Evolutionary conservation across 495 filamentous ascomycete genomes (phyloP), one percentile per base, ranked within the genome.

Genomic region (Endocarpon pusillum): DNA sequence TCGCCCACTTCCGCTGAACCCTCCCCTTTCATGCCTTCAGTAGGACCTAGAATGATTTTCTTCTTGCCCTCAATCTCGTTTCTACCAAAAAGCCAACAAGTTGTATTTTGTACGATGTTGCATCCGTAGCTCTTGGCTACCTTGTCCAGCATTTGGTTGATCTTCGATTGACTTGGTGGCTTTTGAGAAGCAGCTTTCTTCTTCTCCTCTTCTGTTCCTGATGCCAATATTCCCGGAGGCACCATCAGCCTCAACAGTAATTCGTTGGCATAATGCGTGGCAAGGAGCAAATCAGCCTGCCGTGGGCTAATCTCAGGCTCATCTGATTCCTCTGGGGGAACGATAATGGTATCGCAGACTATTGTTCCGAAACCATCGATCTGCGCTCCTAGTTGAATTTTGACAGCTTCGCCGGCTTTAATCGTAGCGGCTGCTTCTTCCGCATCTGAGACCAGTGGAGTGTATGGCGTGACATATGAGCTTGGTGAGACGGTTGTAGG

Each of bases 21-120:
- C 47, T 97, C 89, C 32, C 85, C 85, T 61, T 89, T 92, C 47
- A 81, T 74, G 41, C 67, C 62, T 48, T 92, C 80, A 34, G 78
- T 78, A 20, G 91, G 84, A 14, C 80, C 66, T 18, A 97, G 60
- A 34, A 97, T 89, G 51, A 97, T 91, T 73, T 93, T 94, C 75
- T 97, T 97, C 64, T 80, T 80, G 38, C 78, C 79, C 62, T 97
- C 89, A 43, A 97, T 97, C 53, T 96, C 89, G 55, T 96, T 93
- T 49, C 80, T 78, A 43, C 81, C 82, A 50, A 96, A 94, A 23
- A 81, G 57, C 84, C 87, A 96, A 50, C 80, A 85, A 29, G 89
- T 97, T 29, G 89, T 97, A 64, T 83, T 89, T 67, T 97, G 91
- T 33, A 97, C 82, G 24, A 97, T 58, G 42, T 76, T 93, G 67